Percentiles rank a stretch among this genome's conserved stretches.
Conservation (phyloP, 2,329 filamentous ascomycete species). For the Fusarium setosum region DNA sequence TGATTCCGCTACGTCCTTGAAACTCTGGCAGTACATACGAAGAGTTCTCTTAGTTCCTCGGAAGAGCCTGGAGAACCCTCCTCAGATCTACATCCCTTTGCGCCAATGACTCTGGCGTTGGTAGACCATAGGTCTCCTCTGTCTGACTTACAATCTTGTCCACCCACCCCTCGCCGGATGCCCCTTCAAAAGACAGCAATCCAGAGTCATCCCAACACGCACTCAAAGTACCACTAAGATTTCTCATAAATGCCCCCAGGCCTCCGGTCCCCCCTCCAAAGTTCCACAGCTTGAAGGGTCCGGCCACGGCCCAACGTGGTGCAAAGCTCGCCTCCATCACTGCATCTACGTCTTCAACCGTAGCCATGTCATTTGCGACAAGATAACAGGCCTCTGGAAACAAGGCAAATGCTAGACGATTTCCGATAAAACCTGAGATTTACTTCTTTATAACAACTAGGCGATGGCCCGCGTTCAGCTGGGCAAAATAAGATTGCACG, state of each 20-base stretch:
- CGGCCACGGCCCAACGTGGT: background rate
- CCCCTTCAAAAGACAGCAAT: too few relatives aligned
- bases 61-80: too few relatives aligned
- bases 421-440: background rate
- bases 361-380: background rate
- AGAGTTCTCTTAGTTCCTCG: too few relatives aligned
- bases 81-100: too few relatives aligned
- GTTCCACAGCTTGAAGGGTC: background rate
- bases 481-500: conserved; percentile 12
- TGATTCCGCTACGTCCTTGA: too few relatives aligned
- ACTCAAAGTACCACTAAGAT: background rate
- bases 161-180: background rate
- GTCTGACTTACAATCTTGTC: background rate
- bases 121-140: background rate
- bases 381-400: background rate
- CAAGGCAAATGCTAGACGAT: background rate
- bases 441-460: background rate
- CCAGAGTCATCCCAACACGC: background rate
- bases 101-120: too few relatives aligned
- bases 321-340: background rate
- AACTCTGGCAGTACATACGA: too few relatives aligned
- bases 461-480: background rate
- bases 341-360: background rate
- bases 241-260: background rate
- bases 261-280: background rate